Base-by-base conservation (phyloP, 192 early-diverging fungal species). In the Coemansia sp. region DNA sequence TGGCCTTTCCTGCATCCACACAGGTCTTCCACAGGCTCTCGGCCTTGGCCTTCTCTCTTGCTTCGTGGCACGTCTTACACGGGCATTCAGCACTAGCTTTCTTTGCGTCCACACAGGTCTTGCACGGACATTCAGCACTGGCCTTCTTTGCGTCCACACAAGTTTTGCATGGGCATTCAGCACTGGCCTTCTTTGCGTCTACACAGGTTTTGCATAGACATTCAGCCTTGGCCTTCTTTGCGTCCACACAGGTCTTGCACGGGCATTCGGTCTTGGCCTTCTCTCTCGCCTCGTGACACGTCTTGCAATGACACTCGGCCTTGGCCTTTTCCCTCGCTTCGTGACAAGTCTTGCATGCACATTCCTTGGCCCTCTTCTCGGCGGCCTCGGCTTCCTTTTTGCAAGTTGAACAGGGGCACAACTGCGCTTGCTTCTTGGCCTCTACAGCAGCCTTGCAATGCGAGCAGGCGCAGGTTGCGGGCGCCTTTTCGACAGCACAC, bases 361-460 rank as follows among this genome's bases (percentile, higher is more conserved):
- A 81, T 59, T 63, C 60, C 39, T 66, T 62, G 5, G 77, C 77
- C 62, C 71, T 67, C 48, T 71, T 68, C 65, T 74, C 71, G 16
- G 69, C 69, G 3, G 60, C 75, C 57, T 77, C 66, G 18, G 69
- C 75, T 0, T 57, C 69, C 65, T 76, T 76, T 10, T 57, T 51
- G 63, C 77, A 80, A 1, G 62, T 58, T 21, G 39, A 20, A 62
- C 77, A 79, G 26, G 76, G 64, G 58, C 76, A 79, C 24, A 59
- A 42, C 16, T 35, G 31, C 2, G 72, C 77, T 59, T 70, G 65
- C 65, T 69, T 66, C 59, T 70, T 70, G 40, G 71, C 72, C 21
- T 62, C 61, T 24, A 51, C 72, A 10, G 67, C 67, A 38, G 66
- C 63, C 58, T 65, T 71, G 73, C 77, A 80, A 9, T 65, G 48